Evolutionary conservation across 225 moss, liverwort and hornwort genomes (phyloP).

Genomic region (Lunularia cruciata): DNA sequence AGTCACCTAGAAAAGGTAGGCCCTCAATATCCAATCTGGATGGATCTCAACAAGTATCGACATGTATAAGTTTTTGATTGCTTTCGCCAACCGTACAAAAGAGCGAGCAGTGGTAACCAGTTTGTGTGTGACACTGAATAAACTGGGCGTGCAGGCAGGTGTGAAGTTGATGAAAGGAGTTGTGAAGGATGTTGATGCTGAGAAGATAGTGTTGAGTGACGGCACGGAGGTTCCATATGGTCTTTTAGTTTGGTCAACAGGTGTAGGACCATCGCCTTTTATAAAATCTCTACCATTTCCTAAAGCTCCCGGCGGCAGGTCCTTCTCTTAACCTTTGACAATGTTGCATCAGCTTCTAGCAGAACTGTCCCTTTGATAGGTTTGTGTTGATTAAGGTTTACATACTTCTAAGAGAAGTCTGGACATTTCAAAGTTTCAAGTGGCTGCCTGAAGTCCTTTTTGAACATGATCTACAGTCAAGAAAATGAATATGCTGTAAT

Average conservation of each 20-base stretch:
- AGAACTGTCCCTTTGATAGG: too few species aligned
- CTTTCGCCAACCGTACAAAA: too few species aligned
- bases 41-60: too few species aligned
- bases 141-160: slow-evolving; percentile 45
- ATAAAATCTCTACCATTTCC: slow-evolving; percentile 56
- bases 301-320: slow-evolving; percentile 59
- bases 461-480: too few species aligned
- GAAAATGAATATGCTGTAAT: too few species aligned
- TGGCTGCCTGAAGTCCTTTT: too few species aligned
- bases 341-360: too few species aligned
- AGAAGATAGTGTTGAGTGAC: slow-evolving; percentile 49
- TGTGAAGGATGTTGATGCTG: slow-evolving; percentile 63
- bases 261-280: slow-evolving; percentile 77
- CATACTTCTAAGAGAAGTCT: too few species aligned
- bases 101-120: neutral
- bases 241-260: slow-evolving; percentile 91
- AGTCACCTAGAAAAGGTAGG: slow-evolving; percentile 58
- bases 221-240: slow-evolving; percentile 74
- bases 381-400: too few species aligned
- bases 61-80: neutral
- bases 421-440: too few species aligned
- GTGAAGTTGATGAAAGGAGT: slow-evolving; percentile 63
- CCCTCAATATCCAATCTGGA: neutral
- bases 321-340: neutral
- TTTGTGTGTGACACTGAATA: neutral